Conservation (phyloP, 163 green algal genomes). For the Chloromonas sp. region DNA sequence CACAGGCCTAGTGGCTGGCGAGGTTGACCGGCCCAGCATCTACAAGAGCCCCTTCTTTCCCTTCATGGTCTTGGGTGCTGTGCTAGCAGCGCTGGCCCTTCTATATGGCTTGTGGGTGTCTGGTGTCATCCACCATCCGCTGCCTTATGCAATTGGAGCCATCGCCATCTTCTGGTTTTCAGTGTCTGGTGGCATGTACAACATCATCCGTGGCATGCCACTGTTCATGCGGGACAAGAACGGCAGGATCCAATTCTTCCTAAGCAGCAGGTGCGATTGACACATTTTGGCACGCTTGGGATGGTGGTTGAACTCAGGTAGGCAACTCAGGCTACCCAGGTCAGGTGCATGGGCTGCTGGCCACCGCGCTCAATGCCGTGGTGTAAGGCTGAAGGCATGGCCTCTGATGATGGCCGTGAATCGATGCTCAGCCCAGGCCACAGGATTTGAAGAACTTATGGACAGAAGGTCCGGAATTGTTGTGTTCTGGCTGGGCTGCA, state of each 20-base stretch:
- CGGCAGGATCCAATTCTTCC: slow-evolving; percentile 34
- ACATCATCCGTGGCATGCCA: slow-evolving; percentile 83
- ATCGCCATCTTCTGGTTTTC: slow-evolving; percentile 66
- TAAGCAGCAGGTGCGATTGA: slow-evolving; percentile 10
- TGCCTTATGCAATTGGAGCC: slow-evolving; percentile 37
- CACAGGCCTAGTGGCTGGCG: slow-evolving; percentile 21
- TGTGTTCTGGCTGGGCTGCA: no score
- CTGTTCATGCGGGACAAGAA: slow-evolving; percentile 36
- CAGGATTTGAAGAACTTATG: no score
- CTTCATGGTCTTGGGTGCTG: slow-evolving; percentile 32
- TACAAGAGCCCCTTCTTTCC: slow-evolving; percentile 51
- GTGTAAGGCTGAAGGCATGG: no score
- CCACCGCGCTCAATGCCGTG: no score
- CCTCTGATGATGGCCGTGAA: no score
- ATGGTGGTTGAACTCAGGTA: not conserved
- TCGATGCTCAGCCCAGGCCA: no score
- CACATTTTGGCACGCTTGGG: not conserved
- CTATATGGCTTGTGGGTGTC: slow-evolving; percentile 47
- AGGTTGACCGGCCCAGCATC: slow-evolving; percentile 47
- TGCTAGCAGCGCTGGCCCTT: slow-evolving; percentile 27
- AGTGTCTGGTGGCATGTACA: slow-evolving; percentile 77
- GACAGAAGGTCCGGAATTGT: no score
- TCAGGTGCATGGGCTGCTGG: no score
- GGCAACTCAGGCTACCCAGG: no score
- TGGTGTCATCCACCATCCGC: slow-evolving; percentile 37